Evolutionary conservation across 495 filamentous ascomycete genomes (phyloP), one percentile per base, ranked within the genome.

Genomic region (Trichoderma orchidacearum): DNA sequence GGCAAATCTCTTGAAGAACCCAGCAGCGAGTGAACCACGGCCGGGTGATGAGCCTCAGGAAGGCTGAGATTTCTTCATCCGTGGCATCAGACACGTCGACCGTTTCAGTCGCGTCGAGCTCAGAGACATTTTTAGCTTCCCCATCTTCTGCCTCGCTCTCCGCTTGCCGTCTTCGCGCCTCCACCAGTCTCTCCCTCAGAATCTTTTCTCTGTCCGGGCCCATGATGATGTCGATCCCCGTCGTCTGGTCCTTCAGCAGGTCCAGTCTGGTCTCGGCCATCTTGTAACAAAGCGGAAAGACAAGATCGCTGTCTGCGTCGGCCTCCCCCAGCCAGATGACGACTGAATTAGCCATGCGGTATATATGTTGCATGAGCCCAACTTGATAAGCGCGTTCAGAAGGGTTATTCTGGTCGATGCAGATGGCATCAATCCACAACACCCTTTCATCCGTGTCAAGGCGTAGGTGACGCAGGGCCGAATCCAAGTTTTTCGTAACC

Each of bases 1-100:
- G 51, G 5, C 32, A 57, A 3, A 66, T 28, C 55, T 66, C 64
- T 29, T 66, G 64, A 3, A 66, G 51, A 1, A 64, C 48, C 64
- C 64, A 66, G 11, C 54, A 32, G 11, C 64, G 53, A 1, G 25
- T 30, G 54, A 66, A 66, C 63, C 63, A 66, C 7, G 61, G 51
- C 0, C 61, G 53, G 13, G 25, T 41, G 36, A 60, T 30, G 23
- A 63, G 17, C 28, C 18, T 36, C 28, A 60, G 9, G 27, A 60
- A 55, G 48, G 41, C 59, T 23, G 45, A 23, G 4, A 51, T 28
- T 51, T 51, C 45, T 23, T 23, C 45, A 18, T 23, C 18, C 3
- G 13, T 51, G 12, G 45, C 21, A 34, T 54, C 8, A 58, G 35
- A 55, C 57, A 58, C 38, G 51, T 51, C 21, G 34, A n/a, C 18